Percentiles rank a stretch among this genome's conserved stretches.
These are phyloP conservation scores for Podospora appendiculata DNA, from an alignment of 495 filamentous ascomycete genomes.

Conservation along the genomic window DNA sequence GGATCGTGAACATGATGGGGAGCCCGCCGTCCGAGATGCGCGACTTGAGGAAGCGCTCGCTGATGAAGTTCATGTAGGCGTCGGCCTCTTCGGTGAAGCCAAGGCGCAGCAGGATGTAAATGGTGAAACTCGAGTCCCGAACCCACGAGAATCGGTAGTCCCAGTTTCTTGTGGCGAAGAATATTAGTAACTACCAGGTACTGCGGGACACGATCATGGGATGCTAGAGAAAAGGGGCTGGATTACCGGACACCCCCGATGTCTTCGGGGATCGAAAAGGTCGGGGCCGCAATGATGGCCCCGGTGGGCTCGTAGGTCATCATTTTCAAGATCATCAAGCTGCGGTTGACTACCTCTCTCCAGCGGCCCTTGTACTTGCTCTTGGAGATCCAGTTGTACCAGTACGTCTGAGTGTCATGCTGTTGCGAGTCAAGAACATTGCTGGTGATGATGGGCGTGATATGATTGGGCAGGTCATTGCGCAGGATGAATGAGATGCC, in stretches of 20 bases:
- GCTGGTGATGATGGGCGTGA: slow-evolving; percentile 44
- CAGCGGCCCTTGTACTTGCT: slow-evolving; percentile 63
- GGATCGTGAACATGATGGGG: slow-evolving; percentile 72
- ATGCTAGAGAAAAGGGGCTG: neutral
- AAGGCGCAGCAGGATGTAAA: slow-evolving; percentile 66
- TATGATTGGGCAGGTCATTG: slow-evolving; percentile 42
- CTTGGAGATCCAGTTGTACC: slow-evolving; percentile 64
- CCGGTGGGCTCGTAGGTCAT: slow-evolving; percentile 55
- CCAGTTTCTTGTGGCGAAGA: slow-evolving; percentile 49
- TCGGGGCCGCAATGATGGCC: slow-evolving; percentile 41
- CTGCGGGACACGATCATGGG: too few species aligned
- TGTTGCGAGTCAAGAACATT: slow-evolving; percentile 50
- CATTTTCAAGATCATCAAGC: slow-evolving; percentile 63
- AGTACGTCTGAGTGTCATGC: slow-evolving; percentile 56
- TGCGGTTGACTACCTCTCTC: slow-evolving; percentile 58
- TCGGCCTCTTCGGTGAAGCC: slow-evolving; percentile 69
- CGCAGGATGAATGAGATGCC: slow-evolving; percentile 59
- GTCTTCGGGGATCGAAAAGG: slow-evolving; percentile 63
- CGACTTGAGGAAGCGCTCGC: slow-evolving; percentile 50
- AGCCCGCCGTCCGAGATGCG: slow-evolving; percentile 42
- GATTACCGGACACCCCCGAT: slow-evolving; percentile 51
- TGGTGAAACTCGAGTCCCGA: slow-evolving; percentile 64
- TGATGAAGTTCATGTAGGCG: slow-evolving; percentile 68
- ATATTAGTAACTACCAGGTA: too few species aligned
- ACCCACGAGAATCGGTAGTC: slow-evolving; percentile 74